Evolutionary conservation across 495 filamentous ascomycete species (phyloP).

Genomic region (Aspergillus sparsus): DNA sequence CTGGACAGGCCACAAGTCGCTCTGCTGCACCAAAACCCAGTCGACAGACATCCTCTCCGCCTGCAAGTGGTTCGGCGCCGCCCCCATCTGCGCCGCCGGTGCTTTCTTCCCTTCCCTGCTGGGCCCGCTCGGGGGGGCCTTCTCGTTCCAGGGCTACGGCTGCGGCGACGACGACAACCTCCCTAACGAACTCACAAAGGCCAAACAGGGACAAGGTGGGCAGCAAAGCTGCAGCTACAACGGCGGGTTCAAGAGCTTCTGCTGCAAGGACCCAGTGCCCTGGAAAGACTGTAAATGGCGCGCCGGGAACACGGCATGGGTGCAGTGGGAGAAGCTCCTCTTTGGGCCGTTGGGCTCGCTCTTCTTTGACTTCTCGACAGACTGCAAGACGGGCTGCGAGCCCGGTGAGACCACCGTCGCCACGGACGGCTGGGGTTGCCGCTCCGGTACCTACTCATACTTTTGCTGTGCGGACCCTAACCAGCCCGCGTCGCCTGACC

Average conservation of each 20-base stretch:
- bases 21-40: conserved; percentile 4
- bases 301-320: conserved; percentile 7
- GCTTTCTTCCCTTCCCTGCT: background rate
- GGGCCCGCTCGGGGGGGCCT: background rate
- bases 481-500: conserved; percentile 3
- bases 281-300: conserved; percentile 6
- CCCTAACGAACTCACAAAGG: conserved; percentile 3
- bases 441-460: conserved; percentile 4
- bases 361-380: conserved; percentile 3
- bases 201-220: conserved; percentile 3
- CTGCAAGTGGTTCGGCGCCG: conserved; percentile 5
- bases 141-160: conserved; percentile 1
- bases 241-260: conserved; percentile 8
- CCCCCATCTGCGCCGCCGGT: background rate
- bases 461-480: conserved; percentile 5
- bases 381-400: conserved; percentile 7
- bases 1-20: conserved; percentile 8
- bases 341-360: background rate
- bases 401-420: conserved; percentile 3
- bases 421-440: conserved; percentile 3
- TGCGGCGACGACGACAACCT: background rate
- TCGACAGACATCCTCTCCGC: background rate
- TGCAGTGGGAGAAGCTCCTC: conserved; percentile 5
- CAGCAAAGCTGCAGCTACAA: conserved; percentile 8
- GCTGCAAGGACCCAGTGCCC: background rate